Evolutionary conservation across 169 alveolate species (phyloP), one percentile per base, ranked within the genome.

Genomic region (Eimeria tenella): DNA sequence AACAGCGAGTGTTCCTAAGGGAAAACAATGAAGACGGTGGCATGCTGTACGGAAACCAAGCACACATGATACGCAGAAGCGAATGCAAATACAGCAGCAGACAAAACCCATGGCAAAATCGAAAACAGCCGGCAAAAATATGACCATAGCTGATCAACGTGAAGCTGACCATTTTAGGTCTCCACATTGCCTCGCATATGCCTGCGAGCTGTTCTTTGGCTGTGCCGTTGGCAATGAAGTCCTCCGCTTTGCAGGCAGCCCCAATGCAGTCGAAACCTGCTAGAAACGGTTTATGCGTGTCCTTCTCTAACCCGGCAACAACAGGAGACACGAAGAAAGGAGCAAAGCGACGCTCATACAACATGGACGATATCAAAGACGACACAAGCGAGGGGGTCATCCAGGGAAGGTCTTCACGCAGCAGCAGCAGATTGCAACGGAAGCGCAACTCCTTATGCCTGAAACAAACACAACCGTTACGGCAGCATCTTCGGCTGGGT

Each of bases 181-280:
- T 97, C 96, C 98, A 98, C 95, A 98, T 97, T 11, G 99, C 97
- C 93, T 99, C 99, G 84, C 99, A 99, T 74, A 98, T 97, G 88
- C 99, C 99, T 89, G 96, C 98, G 90, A 99, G 96, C 95, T 98
- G 99, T 93, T 98, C 99, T n/a, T 98, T 96, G 6, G 99, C 97
- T 52, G 99, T 98, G 23, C 99, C 99, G 21, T 97, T 98, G 65
- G 98, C 98, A 71, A 98, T 99, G 91, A 99, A 99, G 95, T 95
- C 96, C 84, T 89, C 65, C 8, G 96, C 96, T 10, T 92, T 21
- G 62, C 95, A 90, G 5, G 88, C 89, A 49, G 96, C 94, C n/a
- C 96, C 96, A 70, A 95, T 95, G 95, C 77, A 95, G 87, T 95
- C 96, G 77, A 87, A 95, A 13, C 93, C 94, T 8, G 95, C 65